Base-by-base conservation (phyloP, 1,139 yeast genomes). In the Diutina pseudorugosa region DNA sequence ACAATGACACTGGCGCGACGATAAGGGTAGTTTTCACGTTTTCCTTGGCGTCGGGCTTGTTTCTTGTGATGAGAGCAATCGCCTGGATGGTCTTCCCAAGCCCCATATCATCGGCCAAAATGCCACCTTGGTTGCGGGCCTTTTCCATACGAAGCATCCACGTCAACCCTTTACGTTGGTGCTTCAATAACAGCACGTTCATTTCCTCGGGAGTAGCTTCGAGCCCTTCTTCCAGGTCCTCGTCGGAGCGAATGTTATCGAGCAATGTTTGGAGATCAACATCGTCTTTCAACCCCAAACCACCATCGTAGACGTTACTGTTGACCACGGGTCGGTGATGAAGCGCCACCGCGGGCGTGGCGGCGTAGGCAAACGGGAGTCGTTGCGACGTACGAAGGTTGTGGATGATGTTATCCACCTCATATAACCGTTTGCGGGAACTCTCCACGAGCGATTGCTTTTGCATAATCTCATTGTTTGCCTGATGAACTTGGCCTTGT, bases 91-190 rank as follows among this genome's bases (percentile, higher is more conserved):
- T 90, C 65, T 90, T 91, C 56, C 96, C 97, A 36, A 90, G 70
- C 36, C 96, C 97, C 97, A 90, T 90, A 69, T 87, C 96, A 68
- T 90, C 97, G 0, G 96, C 96, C 44, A 90, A 68, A 33, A 90
- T 76, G 2, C 96, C 96, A 27, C 97, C 97, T 56, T 75, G 76
- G 2, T 72, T 67, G 33, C 63, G 66, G 2, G 76, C 67, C n/a
- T 72, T 68, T 60, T 89, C 96, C 74, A 79, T 82, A 42, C 83
- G 73, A 50, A 77, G 61, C 58, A 93, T 69, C 98, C 98, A 93
- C 3, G 83, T 76, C 30, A 93, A 72, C 0, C 98, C 98, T 56
- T 84, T 72, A 53, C 89, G 75, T 67, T 93, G 98, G 69, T 93
- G 98, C 58, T 83, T 87, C 64, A 90, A 68, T 25, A 89, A 70